Conservation (phyloP, 192 early-diverging fungal species). For the Powellomyces hirtus region DNA sequence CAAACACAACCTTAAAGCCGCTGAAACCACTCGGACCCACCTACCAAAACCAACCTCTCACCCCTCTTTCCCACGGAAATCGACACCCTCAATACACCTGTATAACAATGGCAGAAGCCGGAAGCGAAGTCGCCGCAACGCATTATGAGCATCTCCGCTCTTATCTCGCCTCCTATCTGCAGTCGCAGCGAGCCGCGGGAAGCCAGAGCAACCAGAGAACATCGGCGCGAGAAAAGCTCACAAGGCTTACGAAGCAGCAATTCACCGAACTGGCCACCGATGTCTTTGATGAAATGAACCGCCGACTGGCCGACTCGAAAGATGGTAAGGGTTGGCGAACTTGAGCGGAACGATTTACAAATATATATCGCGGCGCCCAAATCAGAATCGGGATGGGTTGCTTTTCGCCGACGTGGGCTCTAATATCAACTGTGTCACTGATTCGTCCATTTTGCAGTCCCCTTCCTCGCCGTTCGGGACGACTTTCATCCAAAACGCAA, state of each 20-base stretch:
- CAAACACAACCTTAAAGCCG: no score
- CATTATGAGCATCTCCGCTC: conserved; percentile 54
- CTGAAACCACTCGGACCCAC: no score
- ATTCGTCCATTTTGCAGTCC: conserved; percentile 42
- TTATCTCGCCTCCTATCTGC: conserved; percentile 49
- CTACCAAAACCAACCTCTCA: no score
- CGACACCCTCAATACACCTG: no score
- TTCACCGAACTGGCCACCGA: conserved; percentile 94
- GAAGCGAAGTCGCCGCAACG: conserved; percentile 41
- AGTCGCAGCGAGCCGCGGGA: conserved; percentile 33
- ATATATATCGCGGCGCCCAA: neutral
- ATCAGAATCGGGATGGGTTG: neutral
- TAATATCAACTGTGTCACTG: no score
- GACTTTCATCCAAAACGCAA: conserved; percentile 95
- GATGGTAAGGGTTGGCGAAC: conserved; percentile 49
- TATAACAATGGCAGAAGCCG: no score
- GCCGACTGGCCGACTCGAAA: conserved; percentile 55
- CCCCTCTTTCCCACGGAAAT: no score
- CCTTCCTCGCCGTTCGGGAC: conserved; percentile 78
- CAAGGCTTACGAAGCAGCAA: conserved; percentile 73
- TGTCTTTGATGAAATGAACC: conserved; percentile 90
- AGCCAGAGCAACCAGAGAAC: conserved; percentile 30
- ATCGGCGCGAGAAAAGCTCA: conserved; percentile 68
- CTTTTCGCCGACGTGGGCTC: no score
- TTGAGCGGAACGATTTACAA: neutral